Evolutionary conservation across 2,329 filamentous ascomycete species (phyloP).

Genomic region (Colletotrichum sp.): DNA sequence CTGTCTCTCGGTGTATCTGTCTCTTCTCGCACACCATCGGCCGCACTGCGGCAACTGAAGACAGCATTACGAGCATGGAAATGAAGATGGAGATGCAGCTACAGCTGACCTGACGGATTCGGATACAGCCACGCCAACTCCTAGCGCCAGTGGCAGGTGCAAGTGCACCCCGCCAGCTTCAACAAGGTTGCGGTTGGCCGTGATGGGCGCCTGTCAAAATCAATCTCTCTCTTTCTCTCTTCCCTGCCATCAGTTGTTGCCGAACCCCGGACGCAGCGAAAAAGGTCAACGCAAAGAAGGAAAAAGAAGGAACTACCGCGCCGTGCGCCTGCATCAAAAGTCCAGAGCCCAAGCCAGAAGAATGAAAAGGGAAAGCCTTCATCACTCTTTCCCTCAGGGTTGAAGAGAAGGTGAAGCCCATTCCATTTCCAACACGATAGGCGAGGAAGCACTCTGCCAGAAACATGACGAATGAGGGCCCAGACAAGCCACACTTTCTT

Average conservation of each 20-base stretch:
- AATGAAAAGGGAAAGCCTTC: neutral
- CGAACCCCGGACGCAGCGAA: neutral
- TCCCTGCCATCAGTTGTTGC: neutral
- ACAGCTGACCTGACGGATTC: neutral
- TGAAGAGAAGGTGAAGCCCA: neutral
- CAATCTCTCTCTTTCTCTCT: neutral
- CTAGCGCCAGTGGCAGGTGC: neutral
- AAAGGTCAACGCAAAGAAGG: neutral
- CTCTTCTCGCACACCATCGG: neutral
- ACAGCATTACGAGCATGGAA: neutral
- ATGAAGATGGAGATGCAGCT: neutral
- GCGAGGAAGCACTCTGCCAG: neutral
- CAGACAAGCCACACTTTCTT: constrained; percentile 15
- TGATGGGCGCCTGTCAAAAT: neutral
- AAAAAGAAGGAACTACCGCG: neutral
- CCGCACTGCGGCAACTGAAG: neutral
- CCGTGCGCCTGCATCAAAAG: neutral
- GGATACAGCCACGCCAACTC: neutral
- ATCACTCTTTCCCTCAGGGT: neutral
- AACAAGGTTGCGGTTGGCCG: neutral
- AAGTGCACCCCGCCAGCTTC: constrained; percentile 8
- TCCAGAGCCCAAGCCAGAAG: neutral
- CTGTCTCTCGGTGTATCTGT: neutral
- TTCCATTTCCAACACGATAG: neutral
- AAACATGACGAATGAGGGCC: constrained; percentile 18